Evolutionary conservation across 1,284 basidiomycete species (phyloP).

Genomic region (Gymnopus androsaceus): DNA sequence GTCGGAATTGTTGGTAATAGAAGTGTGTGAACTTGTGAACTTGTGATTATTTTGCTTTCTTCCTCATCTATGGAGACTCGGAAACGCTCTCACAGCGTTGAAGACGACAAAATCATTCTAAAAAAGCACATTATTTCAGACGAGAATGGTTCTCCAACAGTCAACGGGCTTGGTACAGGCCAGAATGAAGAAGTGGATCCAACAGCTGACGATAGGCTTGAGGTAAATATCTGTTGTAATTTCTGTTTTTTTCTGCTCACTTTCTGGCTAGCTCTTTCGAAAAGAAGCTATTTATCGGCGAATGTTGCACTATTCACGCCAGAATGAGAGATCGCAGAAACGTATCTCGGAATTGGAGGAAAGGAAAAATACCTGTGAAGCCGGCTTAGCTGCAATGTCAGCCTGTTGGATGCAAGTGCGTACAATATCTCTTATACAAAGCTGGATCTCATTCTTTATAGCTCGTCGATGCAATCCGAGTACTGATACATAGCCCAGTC

Average conservation of each 20-base stretch:
- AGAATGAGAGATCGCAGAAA: conserved; percentile 70
- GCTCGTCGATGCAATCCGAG: conserved; percentile 70
- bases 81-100: conserved; percentile 63
- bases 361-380: conserved; percentile 74
- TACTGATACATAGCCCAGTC: conserved; percentile 51
- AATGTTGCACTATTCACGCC: conserved; percentile 88
- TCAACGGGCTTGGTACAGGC: conserved; percentile 55
- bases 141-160: conserved; percentile 57
- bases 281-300: conserved; percentile 93
- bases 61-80: conserved; percentile 49
- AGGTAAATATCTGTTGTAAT: conserved; percentile 49
- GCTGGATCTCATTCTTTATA: conserved; percentile 30
- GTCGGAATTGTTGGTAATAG: background rate
- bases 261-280: conserved; percentile 59
- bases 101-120: conserved; percentile 48
- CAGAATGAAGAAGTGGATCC: conserved; percentile 52
- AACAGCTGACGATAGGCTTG: conserved; percentile 64
- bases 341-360: conserved; percentile 75
- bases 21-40: background rate
- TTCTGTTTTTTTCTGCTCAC: conserved; percentile 20
- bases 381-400: conserved; percentile 77
- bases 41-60: background rate
- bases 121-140: conserved; percentile 71
- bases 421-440: conserved; percentile 5
- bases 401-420: conserved; percentile 89